Conservation (phyloP, 805 yeast genomes). For the Saccharomycopsis guyanensis region DNA sequence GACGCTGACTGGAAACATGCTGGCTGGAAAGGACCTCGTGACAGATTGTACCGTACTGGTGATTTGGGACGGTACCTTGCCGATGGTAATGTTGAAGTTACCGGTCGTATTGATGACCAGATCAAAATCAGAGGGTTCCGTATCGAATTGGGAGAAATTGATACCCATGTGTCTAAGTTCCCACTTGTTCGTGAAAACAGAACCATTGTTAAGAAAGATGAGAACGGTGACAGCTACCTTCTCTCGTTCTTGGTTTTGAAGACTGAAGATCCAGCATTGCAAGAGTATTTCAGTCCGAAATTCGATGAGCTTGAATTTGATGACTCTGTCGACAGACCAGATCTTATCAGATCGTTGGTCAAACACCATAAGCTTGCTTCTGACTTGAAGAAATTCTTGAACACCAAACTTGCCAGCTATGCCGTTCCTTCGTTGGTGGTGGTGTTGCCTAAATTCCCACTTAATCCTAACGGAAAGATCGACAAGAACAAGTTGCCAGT, state of each 20-base stretch:
- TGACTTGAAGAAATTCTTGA: conserved; percentile 73
- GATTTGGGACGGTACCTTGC: conserved; percentile 95
- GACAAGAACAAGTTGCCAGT: conserved; percentile 96
- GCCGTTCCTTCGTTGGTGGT: conserved; percentile 91
- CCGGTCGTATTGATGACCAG: conserved; percentile 98
- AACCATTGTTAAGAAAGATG: conserved; percentile 86
- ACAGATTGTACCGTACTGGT: conserved; percentile 93
- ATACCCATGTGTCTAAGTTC: conserved; percentile 93
- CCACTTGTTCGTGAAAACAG: conserved; percentile 86
- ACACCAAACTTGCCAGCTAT: conserved; percentile 83
- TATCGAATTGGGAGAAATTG: conserved; percentile 96
- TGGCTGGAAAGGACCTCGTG: conserved; percentile 90
- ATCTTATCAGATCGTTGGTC: conserved; percentile 36
- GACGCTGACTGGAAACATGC: conserved; percentile 50
- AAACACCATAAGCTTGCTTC: conserved; percentile 69
- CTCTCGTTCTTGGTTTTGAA: conserved; percentile 90
- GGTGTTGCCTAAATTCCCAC: conserved; percentile 77
- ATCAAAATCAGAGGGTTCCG: conserved; percentile 98
- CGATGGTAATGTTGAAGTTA: conserved; percentile 95
- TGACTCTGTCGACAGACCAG: conserved; percentile 8
- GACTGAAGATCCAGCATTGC: conserved; percentile 38
- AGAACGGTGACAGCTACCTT: conserved; percentile 85
- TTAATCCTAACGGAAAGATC: conserved; percentile 97
- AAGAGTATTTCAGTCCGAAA: conserved; percentile 21
- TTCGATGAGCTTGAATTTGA: conserved; percentile 10